These are phyloP conservation scores for Xylaria sp. DNA, from an alignment of 2,329 filamentous ascomycete genomes.

Conservation along the genomic window DNA sequence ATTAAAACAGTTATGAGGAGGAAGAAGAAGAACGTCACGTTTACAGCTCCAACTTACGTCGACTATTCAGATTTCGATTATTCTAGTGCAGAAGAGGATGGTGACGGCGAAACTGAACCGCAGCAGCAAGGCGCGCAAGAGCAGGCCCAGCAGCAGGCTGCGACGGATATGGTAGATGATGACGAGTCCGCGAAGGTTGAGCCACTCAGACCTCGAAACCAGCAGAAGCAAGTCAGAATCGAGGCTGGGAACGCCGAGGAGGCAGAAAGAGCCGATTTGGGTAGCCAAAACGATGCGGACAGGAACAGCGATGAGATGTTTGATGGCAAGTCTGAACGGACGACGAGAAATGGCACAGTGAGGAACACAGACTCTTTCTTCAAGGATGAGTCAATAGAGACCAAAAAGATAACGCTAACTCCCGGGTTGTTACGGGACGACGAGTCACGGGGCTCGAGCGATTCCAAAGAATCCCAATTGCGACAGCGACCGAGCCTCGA, in stretches of 20 bases:
- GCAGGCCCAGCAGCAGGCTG: constrained; percentile 34
- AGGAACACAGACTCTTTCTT: constrained; percentile 97
- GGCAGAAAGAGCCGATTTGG: constrained; percentile 35
- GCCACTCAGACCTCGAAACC: constrained; percentile 53
- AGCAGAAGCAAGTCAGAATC: constrained; percentile 44
- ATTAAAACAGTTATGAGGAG: constrained; percentile 82
- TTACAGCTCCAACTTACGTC: constrained; percentile 82
- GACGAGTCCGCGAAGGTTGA: constrained; percentile 60
- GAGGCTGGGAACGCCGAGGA: constrained; percentile 41
- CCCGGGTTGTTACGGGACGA: constrained; percentile 91
- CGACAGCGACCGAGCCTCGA: constrained; percentile 63
- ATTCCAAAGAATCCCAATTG: constrained; percentile 48
- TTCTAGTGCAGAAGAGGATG: constrained; percentile 74
- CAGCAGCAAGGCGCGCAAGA: constrained; percentile 40
- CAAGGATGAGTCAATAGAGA: constrained; percentile 92
- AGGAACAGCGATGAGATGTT: constrained; percentile 70
- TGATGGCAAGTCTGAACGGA: constrained; percentile 56
- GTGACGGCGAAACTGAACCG: constrained; percentile 50
- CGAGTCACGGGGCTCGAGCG: constrained; percentile 46
- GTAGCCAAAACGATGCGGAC: constrained; percentile 28
- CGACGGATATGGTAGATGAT: constrained; percentile 39
- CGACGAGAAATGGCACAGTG: constrained; percentile 82
- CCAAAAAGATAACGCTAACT: constrained; percentile 95
- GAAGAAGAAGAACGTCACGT: constrained; percentile 86
- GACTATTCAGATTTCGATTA: constrained; percentile 88